A percentile compares a stretch with the other conserved stretches of the same genome.
These are phyloP conservation scores for Candida andamanensis DNA, from an alignment of 805 yeast species.

Conservation along the genomic window DNA sequence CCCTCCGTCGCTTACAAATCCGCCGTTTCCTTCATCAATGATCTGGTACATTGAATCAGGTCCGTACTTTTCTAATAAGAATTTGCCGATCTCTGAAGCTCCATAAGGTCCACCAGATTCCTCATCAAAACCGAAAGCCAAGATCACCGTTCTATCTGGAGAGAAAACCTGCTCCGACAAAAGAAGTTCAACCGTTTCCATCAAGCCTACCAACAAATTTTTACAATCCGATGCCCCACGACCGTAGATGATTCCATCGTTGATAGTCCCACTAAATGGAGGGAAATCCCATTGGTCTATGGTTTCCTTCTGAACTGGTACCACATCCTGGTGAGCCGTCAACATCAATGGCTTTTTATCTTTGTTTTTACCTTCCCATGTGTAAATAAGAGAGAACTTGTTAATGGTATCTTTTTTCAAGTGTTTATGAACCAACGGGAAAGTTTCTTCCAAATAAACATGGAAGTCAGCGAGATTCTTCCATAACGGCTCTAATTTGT, in stretches of 20 bases:
- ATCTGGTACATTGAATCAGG: constrained; percentile 37
- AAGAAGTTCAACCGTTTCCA: constrained; percentile 30
- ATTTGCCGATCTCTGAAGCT: constrained; percentile 28
- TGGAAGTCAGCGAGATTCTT: constrained; percentile 20
- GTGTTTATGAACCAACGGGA: constrained; percentile 27
- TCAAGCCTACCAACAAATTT: constrained; percentile 37
- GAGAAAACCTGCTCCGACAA: constrained; percentile 24
- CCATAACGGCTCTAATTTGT: constrained; percentile 21
- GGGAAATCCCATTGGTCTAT: constrained; percentile 33
- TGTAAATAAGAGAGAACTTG: constrained; percentile 29
- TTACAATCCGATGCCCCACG: constrained; percentile 38
- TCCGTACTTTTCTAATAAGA: constrained; percentile 33
- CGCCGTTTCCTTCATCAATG: constrained; percentile 37
- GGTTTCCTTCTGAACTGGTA: constrained; percentile 35
- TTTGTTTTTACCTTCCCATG: constrained; percentile 29
- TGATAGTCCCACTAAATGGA: constrained; percentile 30
- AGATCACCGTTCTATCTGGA: constrained; percentile 40
- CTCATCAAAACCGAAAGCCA: constrained; percentile 48
- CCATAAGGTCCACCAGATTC: constrained; percentile 42
- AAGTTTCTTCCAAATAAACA: constrained; percentile 22
- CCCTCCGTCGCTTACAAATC: constrained; percentile 21
- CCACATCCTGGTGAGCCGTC: constrained; percentile 38
- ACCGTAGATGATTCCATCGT: constrained; percentile 26
- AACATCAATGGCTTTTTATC: constrained; percentile 30
- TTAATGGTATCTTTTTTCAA: constrained; percentile 28